Evolutionary conservation across 176 grass and related monocot species (phyloP).

Genomic region (Poa annua): DNA sequence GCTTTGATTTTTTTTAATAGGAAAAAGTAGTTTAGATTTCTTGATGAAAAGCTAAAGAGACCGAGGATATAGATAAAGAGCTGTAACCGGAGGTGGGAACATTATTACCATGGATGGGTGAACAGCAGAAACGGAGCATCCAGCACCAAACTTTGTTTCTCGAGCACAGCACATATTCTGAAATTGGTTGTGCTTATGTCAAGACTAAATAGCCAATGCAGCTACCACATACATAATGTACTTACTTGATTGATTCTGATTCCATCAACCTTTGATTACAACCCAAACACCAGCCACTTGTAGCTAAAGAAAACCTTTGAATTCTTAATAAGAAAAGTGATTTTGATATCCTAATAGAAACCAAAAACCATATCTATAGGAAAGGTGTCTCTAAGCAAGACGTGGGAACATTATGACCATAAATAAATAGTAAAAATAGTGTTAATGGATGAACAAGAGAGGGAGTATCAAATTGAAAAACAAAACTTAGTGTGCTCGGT

Average conservation of each 20-base stretch:
- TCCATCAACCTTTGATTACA: background rate
- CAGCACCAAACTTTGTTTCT: background rate
- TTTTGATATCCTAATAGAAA: background rate
- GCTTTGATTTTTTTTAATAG: slow-evolving; percentile 3
- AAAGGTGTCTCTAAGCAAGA: background rate
- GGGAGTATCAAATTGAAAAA: background rate
- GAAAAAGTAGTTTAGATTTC: background rate
- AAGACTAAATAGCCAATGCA: background rate
- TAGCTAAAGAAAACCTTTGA: background rate
- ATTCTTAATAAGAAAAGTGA: background rate
- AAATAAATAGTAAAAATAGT: background rate
- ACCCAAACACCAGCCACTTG: background rate
- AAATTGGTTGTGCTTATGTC: background rate
- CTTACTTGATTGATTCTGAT: background rate
- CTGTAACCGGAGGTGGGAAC: background rate
- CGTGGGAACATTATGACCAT: background rate
- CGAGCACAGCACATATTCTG: background rate
- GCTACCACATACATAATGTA: background rate
- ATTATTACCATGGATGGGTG: slow-evolving; percentile 17
- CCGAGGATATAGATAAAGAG: background rate
- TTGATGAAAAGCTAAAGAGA: slow-evolving; percentile 15
- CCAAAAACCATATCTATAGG: background rate
- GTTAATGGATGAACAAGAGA: background rate
- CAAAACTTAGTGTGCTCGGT: background rate
- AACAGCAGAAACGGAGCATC: background rate